Percentiles rank a stretch among this genome's conserved stretches.
These are phyloP conservation scores for Irpex lacteus DNA, from an alignment of 1,284 basidiomycete species.

Conservation along the genomic window DNA sequence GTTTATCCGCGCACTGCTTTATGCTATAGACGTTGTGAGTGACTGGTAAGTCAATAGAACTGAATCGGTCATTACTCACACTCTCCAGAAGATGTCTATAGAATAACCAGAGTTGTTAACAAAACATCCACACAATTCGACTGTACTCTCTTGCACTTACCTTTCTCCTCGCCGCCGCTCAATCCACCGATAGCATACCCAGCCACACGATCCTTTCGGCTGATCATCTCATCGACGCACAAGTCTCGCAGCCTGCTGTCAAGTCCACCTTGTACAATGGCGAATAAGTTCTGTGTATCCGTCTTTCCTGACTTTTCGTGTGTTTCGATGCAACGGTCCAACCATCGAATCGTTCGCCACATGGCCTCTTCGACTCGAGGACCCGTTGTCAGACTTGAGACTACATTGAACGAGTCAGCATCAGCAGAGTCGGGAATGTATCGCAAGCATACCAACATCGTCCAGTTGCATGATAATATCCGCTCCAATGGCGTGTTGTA, in stretches of 20 bases:
- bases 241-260: constrained; percentile 63
- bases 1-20: constrained; percentile 71
- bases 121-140: background rate
- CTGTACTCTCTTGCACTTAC: constrained; percentile 33
- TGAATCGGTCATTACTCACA: too few relatives aligned
- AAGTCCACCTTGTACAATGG: constrained; percentile 85
- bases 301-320: constrained; percentile 66
- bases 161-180: constrained; percentile 86
- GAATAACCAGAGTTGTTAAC: too few relatives aligned
- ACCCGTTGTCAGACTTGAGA: constrained; percentile 70
- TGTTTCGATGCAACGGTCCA: constrained; percentile 77
- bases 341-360: constrained; percentile 79
- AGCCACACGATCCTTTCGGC: constrained; percentile 64
- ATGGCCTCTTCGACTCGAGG: constrained; percentile 82
- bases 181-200: constrained; percentile 85
- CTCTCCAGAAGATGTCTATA: constrained; percentile 82
- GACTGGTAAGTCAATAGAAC: too few relatives aligned
- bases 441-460: constrained; percentile 62
- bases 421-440: too few relatives aligned
- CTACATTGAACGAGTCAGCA: constrained; percentile 33
- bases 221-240: constrained; percentile 79
- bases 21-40: constrained; percentile 49
- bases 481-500: constrained; percentile 82
- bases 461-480: constrained; percentile 93
- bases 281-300: constrained; percentile 75